These are phyloP conservation scores for Wakefieldia striispora DNA, from an alignment of 768 basidiomycete species.

Conservation along the genomic window DNA sequence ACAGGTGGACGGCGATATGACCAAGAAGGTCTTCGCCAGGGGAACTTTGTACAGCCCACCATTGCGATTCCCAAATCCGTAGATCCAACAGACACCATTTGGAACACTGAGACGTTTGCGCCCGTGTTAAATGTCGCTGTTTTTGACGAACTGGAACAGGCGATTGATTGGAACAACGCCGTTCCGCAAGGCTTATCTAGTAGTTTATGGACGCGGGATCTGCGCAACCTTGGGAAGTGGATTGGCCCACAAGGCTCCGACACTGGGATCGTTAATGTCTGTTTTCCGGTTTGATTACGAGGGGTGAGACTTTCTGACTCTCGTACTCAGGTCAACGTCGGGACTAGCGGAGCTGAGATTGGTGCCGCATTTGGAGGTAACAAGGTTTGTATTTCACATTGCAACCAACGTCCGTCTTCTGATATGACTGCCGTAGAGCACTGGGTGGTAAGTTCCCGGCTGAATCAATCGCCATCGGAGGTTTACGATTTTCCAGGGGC, in stretches of 20 bases:
- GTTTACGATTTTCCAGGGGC: slow-evolving; percentile 54
- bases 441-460: slow-evolving; percentile 62
- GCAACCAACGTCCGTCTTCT: too few relatives aligned
- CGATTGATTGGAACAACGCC: slow-evolving; percentile 86
- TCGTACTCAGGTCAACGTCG: slow-evolving; percentile 54
- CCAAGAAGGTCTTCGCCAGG: slow-evolving; percentile 50
- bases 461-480: slow-evolving; percentile 14
- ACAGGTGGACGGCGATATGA: slow-evolving; percentile 64
- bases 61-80: slow-evolving; percentile 67
- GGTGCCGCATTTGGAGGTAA: slow-evolving; percentile 93
- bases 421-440: slow-evolving; percentile 49
- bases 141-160: slow-evolving; percentile 84
- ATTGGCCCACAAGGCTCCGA: slow-evolving; percentile 89
- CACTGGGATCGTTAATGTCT: slow-evolving; percentile 88
- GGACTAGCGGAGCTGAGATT: slow-evolving; percentile 70
- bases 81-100: slow-evolving; percentile 54
- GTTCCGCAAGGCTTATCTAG: slow-evolving; percentile 92
- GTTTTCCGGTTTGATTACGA: slow-evolving; percentile 23
- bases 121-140: slow-evolving; percentile 85
- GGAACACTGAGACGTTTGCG: slow-evolving; percentile 83
- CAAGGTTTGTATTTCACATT: slow-evolving; percentile 51
- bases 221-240: slow-evolving; percentile 87
- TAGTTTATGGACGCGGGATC: slow-evolving; percentile 85
- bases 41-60: slow-evolving; percentile 90
- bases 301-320: slow-evolving; percentile 3